Evolutionary conservation across 345 rosid species (phyloP).

Genomic region (Heritiera fomes): DNA sequence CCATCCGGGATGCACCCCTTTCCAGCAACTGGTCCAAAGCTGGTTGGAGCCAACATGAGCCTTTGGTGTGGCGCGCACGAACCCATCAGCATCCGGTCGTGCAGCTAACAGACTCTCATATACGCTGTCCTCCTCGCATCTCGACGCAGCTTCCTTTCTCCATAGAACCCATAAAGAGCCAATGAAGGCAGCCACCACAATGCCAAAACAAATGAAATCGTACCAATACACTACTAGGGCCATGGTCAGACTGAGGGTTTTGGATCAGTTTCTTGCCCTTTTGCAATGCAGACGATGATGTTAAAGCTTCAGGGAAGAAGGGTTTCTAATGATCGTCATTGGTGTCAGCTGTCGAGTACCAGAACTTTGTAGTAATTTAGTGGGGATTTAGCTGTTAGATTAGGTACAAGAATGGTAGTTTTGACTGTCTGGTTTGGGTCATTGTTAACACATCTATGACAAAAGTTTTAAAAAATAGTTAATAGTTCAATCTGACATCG

Average conservation of each 20-base stretch:
- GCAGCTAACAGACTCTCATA: constrained; percentile 49
- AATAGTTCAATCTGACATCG: not conserved
- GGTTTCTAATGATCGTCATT: not conserved
- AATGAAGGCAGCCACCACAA: constrained; percentile 53
- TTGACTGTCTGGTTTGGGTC: constrained; percentile 38
- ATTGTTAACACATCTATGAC: not conserved
- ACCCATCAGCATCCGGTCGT: constrained; percentile 34
- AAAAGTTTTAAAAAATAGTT: not conserved
- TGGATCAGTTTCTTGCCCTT: not conserved
- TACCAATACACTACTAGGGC: constrained; percentile 65
- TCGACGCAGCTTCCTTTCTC: constrained; percentile 48
- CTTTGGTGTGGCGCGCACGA: constrained; percentile 28
- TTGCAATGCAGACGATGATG: not conserved
- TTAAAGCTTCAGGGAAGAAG: not conserved
- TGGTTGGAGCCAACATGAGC: constrained; percentile 50
- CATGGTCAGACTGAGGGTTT: constrained; percentile 35
- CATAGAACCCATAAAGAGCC: constrained; percentile 61
- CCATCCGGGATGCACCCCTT: constrained; percentile 76
- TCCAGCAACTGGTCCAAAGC: constrained; percentile 88
- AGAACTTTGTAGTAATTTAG: not conserved
- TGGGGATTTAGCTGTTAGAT: not conserved
- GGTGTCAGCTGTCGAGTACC: not conserved
- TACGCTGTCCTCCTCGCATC: constrained; percentile 28
- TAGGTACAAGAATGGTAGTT: constrained; percentile 35
- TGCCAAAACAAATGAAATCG: constrained; percentile 73